Conservation (phyloP, 257 asterid genomes). For the Scutellaria barbata region DNA sequence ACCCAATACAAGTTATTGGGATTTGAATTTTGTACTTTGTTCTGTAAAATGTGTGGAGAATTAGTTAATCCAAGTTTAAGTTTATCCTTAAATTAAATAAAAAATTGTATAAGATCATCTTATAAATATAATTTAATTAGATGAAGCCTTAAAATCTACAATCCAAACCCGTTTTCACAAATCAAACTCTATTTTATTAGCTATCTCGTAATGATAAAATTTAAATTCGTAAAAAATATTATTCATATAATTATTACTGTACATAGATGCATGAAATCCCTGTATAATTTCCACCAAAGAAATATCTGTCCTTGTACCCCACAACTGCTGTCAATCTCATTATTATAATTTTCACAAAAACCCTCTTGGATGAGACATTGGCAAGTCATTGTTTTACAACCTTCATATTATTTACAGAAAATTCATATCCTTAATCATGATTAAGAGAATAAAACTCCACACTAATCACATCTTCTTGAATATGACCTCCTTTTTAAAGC, state of each 20-base stretch:
- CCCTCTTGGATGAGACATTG: slow-evolving; percentile 44
- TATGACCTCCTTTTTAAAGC: slow-evolving; percentile 62
- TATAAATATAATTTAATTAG: too few relatives aligned
- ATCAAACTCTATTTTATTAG: too few relatives aligned
- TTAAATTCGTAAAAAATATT: neutral
- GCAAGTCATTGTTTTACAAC: slow-evolving; percentile 43
- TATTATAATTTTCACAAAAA: slow-evolving; percentile 46
- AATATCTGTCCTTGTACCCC: slow-evolving; percentile 73
- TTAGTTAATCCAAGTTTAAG: too few relatives aligned
- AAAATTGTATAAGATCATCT: too few relatives aligned
- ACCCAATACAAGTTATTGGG: too few relatives aligned
- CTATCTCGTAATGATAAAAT: too few relatives aligned
- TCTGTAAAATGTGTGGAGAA: too few relatives aligned
- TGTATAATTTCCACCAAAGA: slow-evolving; percentile 62
- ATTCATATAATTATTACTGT: slow-evolving; percentile 26
- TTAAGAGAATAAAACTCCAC: slow-evolving; percentile 12
- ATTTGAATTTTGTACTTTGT: too few relatives aligned
- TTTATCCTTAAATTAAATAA: too few relatives aligned
- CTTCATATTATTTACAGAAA: slow-evolving; percentile 30
- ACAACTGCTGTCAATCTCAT: slow-evolving; percentile 82
- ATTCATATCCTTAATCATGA: slow-evolving; percentile 24
- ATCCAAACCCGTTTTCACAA: too few relatives aligned
- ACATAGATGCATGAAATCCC: slow-evolving; percentile 13
- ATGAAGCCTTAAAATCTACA: too few relatives aligned
- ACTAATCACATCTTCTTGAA: slow-evolving; percentile 42